phyloP scores from a whole-genome alignment of 768 basidiomycete genomes.

The Collybia sp. region DNA sequence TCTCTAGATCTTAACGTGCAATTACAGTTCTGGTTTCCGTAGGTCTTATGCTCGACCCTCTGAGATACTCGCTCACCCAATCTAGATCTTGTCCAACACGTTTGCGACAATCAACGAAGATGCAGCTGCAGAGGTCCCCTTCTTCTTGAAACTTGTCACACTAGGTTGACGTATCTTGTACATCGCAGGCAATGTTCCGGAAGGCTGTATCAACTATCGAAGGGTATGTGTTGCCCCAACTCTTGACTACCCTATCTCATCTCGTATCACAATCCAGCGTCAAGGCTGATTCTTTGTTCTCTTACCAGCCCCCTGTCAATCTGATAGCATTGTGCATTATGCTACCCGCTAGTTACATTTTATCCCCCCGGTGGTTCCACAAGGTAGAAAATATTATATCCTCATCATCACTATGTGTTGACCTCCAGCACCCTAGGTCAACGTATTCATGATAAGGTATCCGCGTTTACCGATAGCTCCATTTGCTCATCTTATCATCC shows the following conservation, averaged over 20 bases:
- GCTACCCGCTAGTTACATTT: slow-evolving; percentile 79
- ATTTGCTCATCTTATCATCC: no score
- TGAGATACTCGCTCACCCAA: background rate
- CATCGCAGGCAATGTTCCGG: slow-evolving; percentile 82
- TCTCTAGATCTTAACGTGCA: background rate
- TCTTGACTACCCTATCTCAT: background rate
- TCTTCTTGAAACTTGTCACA: background rate
- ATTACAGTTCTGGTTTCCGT: slow-evolving; percentile 75
- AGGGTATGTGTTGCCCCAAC: slow-evolving; percentile 45
- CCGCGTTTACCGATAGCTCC: no score
- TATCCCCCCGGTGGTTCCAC: slow-evolving; percentile 97
- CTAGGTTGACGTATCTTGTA: slow-evolving; percentile 2
- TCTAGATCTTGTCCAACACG: slow-evolving; percentile 88
- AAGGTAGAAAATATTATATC: slow-evolving; percentile 48
- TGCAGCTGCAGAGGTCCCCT: slow-evolving; percentile 79
- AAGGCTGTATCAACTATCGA: slow-evolving; percentile 93
- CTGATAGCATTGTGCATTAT: slow-evolving; percentile 82
- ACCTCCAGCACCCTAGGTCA: slow-evolving; percentile 46
- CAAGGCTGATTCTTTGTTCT: slow-evolving; percentile 88
- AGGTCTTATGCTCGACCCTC: slow-evolving; percentile 16
- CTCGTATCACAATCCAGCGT: slow-evolving; percentile 39
- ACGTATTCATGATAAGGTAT: slow-evolving; percentile 84
- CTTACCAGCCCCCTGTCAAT: slow-evolving; percentile 93
- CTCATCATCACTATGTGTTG: slow-evolving; percentile 7
- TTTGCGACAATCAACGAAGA: slow-evolving; percentile 93